These are phyloP conservation scores for Trypanosoma vivax DNA, from an alignment of 208 protist species.

Conservation along the genomic window DNA sequence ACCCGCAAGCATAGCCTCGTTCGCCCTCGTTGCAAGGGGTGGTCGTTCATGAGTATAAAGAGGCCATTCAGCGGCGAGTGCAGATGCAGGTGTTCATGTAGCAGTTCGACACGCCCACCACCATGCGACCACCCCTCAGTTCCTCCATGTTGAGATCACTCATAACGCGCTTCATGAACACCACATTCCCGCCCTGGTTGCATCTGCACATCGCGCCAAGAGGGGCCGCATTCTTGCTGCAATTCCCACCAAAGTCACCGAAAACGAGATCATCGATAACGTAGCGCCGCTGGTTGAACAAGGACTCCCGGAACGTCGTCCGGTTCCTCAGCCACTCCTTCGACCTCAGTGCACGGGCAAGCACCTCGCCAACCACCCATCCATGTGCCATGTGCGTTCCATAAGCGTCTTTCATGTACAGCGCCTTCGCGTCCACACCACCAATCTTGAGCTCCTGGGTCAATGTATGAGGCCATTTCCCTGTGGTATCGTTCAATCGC, in stretches of 20 bases:
- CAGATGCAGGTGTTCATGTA: not conserved
- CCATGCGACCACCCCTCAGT: not conserved
- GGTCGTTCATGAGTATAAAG: not conserved
- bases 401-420: constrained; percentile 2
- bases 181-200: constrained; percentile 28
- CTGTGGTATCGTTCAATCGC: constrained; percentile 1
- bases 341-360: not conserved
- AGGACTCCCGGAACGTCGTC: constrained; percentile 6
- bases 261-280: not conserved
- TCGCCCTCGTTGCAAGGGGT: not conserved
- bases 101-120: not conserved
- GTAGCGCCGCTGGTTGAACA: constrained; percentile 7
- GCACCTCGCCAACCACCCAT: not conserved
- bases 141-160: not conserved
- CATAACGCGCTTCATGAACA: constrained; percentile 16
- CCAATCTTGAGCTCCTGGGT: not conserved
- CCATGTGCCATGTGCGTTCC: not conserved
- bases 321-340: constrained; percentile 5
- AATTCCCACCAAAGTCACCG: constrained; percentile 5
- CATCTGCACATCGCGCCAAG: constrained; percentile 36
- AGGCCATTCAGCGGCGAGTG: not conserved
- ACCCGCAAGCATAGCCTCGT: not conserved
- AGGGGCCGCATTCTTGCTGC: not conserved
- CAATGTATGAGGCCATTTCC: constrained; percentile 5
- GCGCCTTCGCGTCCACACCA: constrained; percentile 1